Base-by-base conservation (phyloP, 2,329 filamentous ascomycete genomes). In the Huntiella omanensis region DNA sequence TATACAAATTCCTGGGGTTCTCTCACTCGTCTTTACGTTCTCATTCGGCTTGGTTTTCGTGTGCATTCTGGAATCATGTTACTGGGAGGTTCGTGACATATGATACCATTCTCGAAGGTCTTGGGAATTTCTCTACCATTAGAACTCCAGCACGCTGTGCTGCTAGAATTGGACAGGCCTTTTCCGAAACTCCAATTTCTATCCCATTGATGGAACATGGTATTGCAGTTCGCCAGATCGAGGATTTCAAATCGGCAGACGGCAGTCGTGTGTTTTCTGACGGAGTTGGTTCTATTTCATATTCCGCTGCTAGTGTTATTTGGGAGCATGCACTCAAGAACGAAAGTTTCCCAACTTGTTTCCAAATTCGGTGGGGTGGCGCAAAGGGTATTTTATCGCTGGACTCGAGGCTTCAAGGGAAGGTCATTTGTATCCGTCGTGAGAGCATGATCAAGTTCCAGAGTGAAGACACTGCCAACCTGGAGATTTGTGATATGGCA, bases 371-470 rank as follows among this genome's bases (percentile, higher is more conserved):
- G 2, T 80, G 74, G 56, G 74, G 67, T 22, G 83, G 81, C 0
- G 76, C 75, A 3, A 92, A 92, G 59, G 84, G 83, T 0, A 83
- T 87, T 74, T 66, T 91, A 0, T 73, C 80, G 0, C 60, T 88
- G 0, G 82, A 92, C 53, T 62, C 66, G 7, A 62, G 66, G 1
- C 63, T 87, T 0, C 2, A 54, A 0, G 81, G 77, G 0, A 67
- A 70, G 28, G 56, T 65, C 2, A 64, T 93, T 35, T 63, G 64
- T 22, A 62, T 92, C 15, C 71, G 85, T 2, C 61, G 67, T 1
- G 63, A 66, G 12, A 88, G 82, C 4, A 93, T 93, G 85, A 66
- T 73, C 47, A 93, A 93, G 54, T 93, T 91, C 52, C 57, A 67
- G 1, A 77, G 74, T 44, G 55, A 62, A 0, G 66, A 71, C 35